Evolutionary conservation across 2,329 filamentous ascomycete species (phyloP).

Genomic region (Passalora sequoiae): DNA sequence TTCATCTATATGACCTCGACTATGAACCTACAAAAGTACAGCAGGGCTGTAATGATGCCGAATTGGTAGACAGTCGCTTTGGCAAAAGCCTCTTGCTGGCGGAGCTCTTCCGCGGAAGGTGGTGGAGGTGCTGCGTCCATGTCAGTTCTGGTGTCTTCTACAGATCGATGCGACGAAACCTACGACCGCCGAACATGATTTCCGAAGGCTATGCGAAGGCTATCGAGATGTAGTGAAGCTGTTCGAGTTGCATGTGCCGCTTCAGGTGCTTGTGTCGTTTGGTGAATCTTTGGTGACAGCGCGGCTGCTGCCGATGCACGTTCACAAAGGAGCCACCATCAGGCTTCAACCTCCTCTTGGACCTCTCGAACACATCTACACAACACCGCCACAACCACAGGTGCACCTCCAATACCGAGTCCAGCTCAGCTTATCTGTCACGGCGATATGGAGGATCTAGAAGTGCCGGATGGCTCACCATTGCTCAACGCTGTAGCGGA

Average conservation of each 20-base stretch:
- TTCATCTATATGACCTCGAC: too few species aligned
- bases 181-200: slow-evolving; percentile 30
- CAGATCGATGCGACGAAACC: slow-evolving; percentile 3
- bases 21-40: slow-evolving; percentile 67
- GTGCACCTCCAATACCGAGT: background rate
- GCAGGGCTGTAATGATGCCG: slow-evolving; percentile 58
- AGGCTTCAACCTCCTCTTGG: too few species aligned
- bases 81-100: slow-evolving; percentile 61
- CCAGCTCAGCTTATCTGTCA: too few species aligned
- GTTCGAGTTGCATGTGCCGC: slow-evolving; percentile 4
- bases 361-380: background rate
- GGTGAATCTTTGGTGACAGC: slow-evolving; percentile 7
- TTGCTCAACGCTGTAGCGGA: slow-evolving; percentile 38
- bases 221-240: background rate
- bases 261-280: background rate
- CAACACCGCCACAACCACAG: background rate
- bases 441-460: slow-evolving; percentile 46
- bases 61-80: slow-evolving; percentile 63
- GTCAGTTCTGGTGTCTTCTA: slow-evolving; percentile 6
- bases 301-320: background rate
- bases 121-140: slow-evolving; percentile 59
- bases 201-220: background rate
- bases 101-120: slow-evolving; percentile 65
- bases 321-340: slow-evolving; percentile 4
- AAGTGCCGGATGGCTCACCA: slow-evolving; percentile 33